These are phyloP conservation scores for Melampsora americana DNA, from an alignment of 1,284 basidiomycete genomes.

Conservation along the genomic window DNA sequence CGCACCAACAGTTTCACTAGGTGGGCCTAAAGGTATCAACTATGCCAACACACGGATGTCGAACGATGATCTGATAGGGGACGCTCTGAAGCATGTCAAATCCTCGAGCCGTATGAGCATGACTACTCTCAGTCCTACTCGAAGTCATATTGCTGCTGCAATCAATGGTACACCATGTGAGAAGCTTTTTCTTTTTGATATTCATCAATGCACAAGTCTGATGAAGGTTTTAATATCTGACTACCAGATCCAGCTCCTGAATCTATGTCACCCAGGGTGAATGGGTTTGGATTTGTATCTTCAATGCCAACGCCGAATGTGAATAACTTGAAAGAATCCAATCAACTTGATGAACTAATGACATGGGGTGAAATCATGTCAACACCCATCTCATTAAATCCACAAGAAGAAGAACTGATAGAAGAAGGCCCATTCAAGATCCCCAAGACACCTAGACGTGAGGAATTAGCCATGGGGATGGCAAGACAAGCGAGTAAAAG, in stretches of 20 bases:
- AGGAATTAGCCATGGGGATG: conserved; percentile 71
- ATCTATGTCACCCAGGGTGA: conserved; percentile 57
- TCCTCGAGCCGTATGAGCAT: conserved; percentile 17
- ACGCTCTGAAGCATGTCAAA: conserved; percentile 57
- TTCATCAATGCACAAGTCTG: conserved; percentile 43
- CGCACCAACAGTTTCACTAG: conserved; percentile 53
- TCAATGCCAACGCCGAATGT: conserved; percentile 79
- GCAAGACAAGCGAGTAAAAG: conserved; percentile 60
- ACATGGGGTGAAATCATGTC: conserved; percentile 85
- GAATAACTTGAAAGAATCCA: conserved; percentile 66
- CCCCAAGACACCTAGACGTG: conserved; percentile 58
- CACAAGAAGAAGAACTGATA: conserved; percentile 24
- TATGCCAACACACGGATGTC: conserved; percentile 72
- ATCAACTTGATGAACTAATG: conserved; percentile 78
- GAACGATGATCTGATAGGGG: conserved; percentile 61
- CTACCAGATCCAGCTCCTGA: conserved; percentile 45
- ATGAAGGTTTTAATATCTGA: conserved; percentile 56
- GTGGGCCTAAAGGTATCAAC: conserved; percentile 66
- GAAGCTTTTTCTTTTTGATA: conserved; percentile 46
- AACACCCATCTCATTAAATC: conserved; percentile 70
- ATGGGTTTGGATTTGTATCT: conserved; percentile 71
- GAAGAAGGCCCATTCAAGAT: conserved; percentile 50
- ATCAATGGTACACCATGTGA: conserved; percentile 66
- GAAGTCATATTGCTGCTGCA: conserved; percentile 80
- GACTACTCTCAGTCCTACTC: conserved; percentile 73